A percentile compares a stretch with the other conserved stretches of the same genome.
Evolutionary conservation across 78 protist species (phyloP).

Genomic region (Isochrysis galbana): DNA sequence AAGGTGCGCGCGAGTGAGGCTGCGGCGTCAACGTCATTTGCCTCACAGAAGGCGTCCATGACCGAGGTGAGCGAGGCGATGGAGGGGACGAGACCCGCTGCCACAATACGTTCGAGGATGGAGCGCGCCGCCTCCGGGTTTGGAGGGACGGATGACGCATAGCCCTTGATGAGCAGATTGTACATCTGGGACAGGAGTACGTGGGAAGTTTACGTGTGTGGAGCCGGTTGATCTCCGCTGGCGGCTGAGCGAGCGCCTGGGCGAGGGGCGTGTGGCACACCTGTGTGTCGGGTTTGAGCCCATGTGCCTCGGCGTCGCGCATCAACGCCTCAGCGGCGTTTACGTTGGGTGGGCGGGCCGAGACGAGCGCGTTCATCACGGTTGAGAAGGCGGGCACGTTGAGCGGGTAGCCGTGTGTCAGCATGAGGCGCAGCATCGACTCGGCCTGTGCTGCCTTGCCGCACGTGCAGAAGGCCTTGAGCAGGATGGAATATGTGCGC

Average conservation of each 20-base stretch:
- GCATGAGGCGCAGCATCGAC: not conserved
- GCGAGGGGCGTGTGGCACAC: too few species aligned
- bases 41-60: not conserved
- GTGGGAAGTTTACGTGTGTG: too few species aligned
- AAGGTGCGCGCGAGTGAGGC: not conserved
- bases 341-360: not conserved
- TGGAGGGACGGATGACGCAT: not conserved
- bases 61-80: not conserved
- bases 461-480: not conserved
- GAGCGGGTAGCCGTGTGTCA: not conserved
- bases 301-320: not conserved
- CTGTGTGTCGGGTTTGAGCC: not conserved
- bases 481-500: not conserved
- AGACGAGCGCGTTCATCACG: not conserved
- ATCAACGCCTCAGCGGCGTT: not conserved
- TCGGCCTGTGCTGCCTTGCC: not conserved
- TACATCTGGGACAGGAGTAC: too few species aligned
- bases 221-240: too few species aligned
- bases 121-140: conserved; percentile 6
- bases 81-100: not conserved
- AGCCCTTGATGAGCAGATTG: not conserved
- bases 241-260: too few species aligned
- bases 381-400: not conserved
- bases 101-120: too few species aligned
- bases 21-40: not conserved